Percentiles rank a stretch among this genome's conserved stretches.
Evolutionary conservation across 1,139 yeast species (phyloP).

Genomic region (Meyerozyma sp.): DNA sequence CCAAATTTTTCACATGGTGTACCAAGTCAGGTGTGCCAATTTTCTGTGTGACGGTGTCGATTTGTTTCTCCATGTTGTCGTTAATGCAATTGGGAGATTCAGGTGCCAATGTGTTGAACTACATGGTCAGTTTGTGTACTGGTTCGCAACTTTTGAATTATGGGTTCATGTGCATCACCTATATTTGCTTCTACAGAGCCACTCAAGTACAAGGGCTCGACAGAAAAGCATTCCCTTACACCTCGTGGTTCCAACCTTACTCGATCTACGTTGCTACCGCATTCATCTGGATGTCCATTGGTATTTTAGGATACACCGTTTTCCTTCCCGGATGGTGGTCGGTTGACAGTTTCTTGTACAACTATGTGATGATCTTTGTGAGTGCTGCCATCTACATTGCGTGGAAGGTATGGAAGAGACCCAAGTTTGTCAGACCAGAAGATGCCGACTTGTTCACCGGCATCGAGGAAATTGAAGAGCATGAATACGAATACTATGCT

Average conservation of each 20-base stretch:
- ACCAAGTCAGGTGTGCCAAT: slow-evolving; percentile 17
- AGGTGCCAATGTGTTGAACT: slow-evolving; percentile 63
- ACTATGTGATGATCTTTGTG: slow-evolving; percentile 37
- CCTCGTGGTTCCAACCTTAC: slow-evolving; percentile 31
- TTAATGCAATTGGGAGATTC: slow-evolving; percentile 55
- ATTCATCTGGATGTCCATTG: slow-evolving; percentile 30
- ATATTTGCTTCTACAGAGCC: slow-evolving; percentile 56
- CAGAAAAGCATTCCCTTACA: slow-evolving; percentile 22
- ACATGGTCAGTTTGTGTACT: slow-evolving; percentile 74
- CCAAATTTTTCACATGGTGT: slow-evolving; percentile 28
- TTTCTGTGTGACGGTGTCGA: slow-evolving; percentile 21
- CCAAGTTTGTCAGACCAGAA: slow-evolving; percentile 22
- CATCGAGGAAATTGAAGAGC: slow-evolving; percentile 37
- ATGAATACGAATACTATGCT: slow-evolving; percentile 37
- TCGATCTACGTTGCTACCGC: slow-evolving; percentile 24
- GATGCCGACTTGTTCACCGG: slow-evolving; percentile 35
- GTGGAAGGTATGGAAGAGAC: slow-evolving; percentile 31
- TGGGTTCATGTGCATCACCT: slow-evolving; percentile 57
- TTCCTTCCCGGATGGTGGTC: slow-evolving; percentile 32
- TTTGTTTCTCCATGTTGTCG: slow-evolving; percentile 30
- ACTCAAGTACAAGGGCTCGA: slow-evolving; percentile 38
- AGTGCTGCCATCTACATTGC: slow-evolving; percentile 22
- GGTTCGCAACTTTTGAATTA: slow-evolving; percentile 76
- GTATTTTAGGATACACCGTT: slow-evolving; percentile 34
- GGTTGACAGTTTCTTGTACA: slow-evolving; percentile 35